phyloP scores from a whole-genome alignment of 2,329 filamentous ascomycete species.

The Dactylellina drechsleri region DNA sequence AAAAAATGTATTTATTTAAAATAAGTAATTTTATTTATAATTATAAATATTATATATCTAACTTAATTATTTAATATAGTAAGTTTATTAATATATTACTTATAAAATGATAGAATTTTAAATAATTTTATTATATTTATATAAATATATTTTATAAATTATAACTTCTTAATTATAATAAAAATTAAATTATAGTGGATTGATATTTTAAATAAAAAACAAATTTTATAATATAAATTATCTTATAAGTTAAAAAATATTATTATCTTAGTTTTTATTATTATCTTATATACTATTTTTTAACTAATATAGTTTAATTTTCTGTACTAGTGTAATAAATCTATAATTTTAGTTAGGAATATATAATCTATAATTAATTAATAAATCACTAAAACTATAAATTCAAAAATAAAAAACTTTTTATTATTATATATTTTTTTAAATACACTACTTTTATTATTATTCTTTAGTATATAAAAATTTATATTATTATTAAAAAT shows the following conservation, averaged over 20 bases:
- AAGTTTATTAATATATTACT: neutral
- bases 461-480: neutral
- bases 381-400: neutral
- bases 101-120: neutral
- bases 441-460: neutral
- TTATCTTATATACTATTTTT: too few species aligned
- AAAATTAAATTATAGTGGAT: too few species aligned
- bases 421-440: neutral
- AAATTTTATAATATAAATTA: too few species aligned
- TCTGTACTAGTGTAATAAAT: too few species aligned
- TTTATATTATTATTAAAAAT: neutral
- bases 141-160: neutral
- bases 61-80: neutral
- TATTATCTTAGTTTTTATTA: too few species aligned
- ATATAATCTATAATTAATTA: too few species aligned
- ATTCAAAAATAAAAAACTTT: neutral
- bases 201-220: too few species aligned
- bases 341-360: too few species aligned
- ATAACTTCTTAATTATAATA: too few species aligned
- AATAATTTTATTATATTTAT: neutral
- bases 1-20: neutral
- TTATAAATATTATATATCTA: neutral
- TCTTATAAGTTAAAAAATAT: too few species aligned
- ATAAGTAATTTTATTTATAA: neutral
- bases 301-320: too few species aligned